phyloP scores from a whole-genome alignment of 1,139 yeast genomes.

The Zygosaccharomyces sapae region DNA sequence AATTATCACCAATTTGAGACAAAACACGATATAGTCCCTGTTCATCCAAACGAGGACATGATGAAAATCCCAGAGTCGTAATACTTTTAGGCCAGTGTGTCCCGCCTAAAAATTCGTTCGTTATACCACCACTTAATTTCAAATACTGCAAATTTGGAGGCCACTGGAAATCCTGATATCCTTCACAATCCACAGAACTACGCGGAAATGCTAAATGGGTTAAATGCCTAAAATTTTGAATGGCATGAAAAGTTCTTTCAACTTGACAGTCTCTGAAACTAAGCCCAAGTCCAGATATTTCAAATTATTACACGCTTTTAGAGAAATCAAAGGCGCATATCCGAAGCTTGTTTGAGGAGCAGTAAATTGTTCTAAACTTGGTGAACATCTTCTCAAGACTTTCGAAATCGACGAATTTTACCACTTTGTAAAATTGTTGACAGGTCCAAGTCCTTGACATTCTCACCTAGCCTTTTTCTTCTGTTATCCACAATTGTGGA shows the following conservation, averaged over 20 bases:
- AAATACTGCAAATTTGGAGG: constrained; percentile 70
- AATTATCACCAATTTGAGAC: constrained; percentile 58
- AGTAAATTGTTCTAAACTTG: constrained; percentile 58
- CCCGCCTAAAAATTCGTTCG: constrained; percentile 67
- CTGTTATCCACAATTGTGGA: constrained; percentile 52
- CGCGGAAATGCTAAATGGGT: constrained; percentile 85
- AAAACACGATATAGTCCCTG: constrained; percentile 59
- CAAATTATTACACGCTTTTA: constrained; percentile 63
- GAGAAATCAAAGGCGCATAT: constrained; percentile 74
- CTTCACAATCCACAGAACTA: constrained; percentile 73
- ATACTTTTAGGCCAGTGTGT: constrained; percentile 70
- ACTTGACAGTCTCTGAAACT: constrained; percentile 85
- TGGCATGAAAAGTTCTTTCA: constrained; percentile 71
- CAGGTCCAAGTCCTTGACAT: constrained; percentile 59
- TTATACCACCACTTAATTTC: constrained; percentile 83
- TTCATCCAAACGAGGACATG: constrained; percentile 74
- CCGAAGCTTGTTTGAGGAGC: constrained; percentile 98
- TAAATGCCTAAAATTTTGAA: constrained; percentile 54
- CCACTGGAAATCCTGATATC: constrained; percentile 55
- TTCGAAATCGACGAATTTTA: constrained; percentile 89
- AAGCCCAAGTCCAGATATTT: constrained; percentile 72
- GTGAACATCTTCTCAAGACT: constrained; percentile 68
- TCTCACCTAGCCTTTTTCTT: constrained; percentile 35
- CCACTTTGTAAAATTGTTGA: constrained; percentile 83
- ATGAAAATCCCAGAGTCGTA: constrained; percentile 70